Conservation (phyloP, 257 asterid species). For the Solanum peruvianum region DNA sequence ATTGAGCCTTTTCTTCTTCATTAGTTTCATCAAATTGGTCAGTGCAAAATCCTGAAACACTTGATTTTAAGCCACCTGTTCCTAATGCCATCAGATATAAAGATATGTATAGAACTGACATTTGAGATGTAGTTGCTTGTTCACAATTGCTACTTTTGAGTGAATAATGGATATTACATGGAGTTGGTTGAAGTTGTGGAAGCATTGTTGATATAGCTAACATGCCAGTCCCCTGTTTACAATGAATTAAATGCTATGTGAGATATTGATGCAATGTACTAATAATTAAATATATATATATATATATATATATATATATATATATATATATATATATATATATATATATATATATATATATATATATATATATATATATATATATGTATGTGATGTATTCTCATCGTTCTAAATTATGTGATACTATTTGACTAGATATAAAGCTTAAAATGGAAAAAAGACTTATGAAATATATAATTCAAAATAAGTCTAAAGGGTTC, state of each 20-base stretch:
- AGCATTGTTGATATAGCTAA: slow-evolving; percentile 18
- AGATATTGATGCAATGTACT: background rate
- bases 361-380: no score
- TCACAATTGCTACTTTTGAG: background rate
- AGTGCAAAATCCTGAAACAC: slow-evolving; percentile 35
- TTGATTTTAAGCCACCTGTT: slow-evolving; percentile 34
- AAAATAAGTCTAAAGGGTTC: background rate
- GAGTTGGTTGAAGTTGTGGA: slow-evolving; percentile 26
- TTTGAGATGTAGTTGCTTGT: slow-evolving; percentile 24
- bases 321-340: no score
- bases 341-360: no score
- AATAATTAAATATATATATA: background rate
- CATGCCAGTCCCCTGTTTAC: slow-evolving; percentile 20
- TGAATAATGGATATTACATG: slow-evolving; percentile 2
- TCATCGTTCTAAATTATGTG: background rate
- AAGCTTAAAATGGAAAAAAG: background rate
- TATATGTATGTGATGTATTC: no score
- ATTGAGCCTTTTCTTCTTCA: slow-evolving; percentile 17
- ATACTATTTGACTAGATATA: background rate
- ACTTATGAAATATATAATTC: background rate
- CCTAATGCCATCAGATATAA: slow-evolving; percentile 29
- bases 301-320: no score
- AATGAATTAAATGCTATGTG: background rate
- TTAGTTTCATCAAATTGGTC: slow-evolving; percentile 31
- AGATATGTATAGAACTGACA: slow-evolving; percentile 15